Base-by-base conservation (phyloP, 1,139 yeast genomes). In the Diutina ranongensis region DNA sequence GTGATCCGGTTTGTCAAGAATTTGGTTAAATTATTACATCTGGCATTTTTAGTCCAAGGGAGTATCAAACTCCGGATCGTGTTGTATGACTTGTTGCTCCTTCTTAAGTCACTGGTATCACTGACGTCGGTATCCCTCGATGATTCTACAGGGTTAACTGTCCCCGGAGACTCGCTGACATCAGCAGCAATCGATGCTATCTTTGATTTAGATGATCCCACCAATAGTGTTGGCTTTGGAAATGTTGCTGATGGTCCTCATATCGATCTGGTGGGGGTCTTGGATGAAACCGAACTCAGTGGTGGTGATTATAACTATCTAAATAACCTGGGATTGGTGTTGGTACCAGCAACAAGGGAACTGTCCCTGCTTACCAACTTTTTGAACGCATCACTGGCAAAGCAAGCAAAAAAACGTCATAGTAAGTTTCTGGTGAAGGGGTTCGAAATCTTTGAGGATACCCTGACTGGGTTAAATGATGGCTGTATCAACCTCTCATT, bases 371-470 rank as follows among this genome's bases (percentile, higher is more conserved):
- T 53, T 49, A 21, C 45, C 56, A 1, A 53, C 53, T 4, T 49
- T 31, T 15, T 38, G 12, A 16, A 15, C 28, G 22, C 40, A 8
- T 13, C 40, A n/a, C 55, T 55, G 46, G 58, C 63, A 9, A 57
- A 63, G 45, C 60, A 59, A 2, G 48, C 59, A 21, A 34, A 12
- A 27, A 44, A 40, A 41, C 45, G n/a, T 31, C 9, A 48, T 58
- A 35, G 49, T 45, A 44, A 33, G 10, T 68, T 68, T 49, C 56
- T 58, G 44, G 54, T 70, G 40, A 61, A 63, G 40, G 69, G 74
- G 48, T 83, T 80, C 61, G 92, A 83, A 54, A 61, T 84, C 47
- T 67, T 85, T 46, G 94, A 84, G 56, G 89, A 83, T 51, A 69
- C 84, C 1, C 74, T 75, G 50, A 68, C 75, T 0, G 63, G 67